Evolutionary conservation across 2,329 filamentous ascomycete genomes (phyloP).

Genomic region (Aspergillus sp.): DNA sequence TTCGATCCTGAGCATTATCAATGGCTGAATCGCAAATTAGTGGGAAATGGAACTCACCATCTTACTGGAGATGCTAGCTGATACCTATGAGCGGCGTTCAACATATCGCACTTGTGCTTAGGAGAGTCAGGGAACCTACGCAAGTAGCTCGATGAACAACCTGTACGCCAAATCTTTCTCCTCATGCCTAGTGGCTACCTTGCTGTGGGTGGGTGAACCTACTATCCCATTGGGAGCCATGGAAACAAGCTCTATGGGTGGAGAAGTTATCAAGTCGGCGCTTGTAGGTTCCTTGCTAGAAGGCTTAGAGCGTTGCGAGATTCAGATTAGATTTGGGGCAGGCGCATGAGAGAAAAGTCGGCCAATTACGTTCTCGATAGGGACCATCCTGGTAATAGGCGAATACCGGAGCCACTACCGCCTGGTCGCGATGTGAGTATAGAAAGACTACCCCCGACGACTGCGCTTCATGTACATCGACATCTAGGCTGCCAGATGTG

Average conservation of each 20-base stretch:
- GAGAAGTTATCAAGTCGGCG: background rate
- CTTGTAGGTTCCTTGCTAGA: too few species aligned
- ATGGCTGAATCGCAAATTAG: background rate
- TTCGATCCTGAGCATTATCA: conserved; percentile 35
- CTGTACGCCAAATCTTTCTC: conserved; percentile 21
- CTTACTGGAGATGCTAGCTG: conserved; percentile 31
- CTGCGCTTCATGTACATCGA: background rate
- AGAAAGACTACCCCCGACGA: background rate
- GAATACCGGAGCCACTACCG: background rate
- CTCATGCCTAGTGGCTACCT: background rate
- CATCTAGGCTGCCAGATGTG: background rate
- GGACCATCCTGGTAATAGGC: background rate
- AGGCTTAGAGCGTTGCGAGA: too few species aligned
- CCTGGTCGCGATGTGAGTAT: background rate
- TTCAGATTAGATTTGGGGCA: too few species aligned
- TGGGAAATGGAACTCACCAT: conserved; percentile 17
- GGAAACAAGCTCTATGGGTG: background rate
- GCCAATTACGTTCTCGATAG: background rate
- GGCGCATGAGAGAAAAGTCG: too few species aligned
- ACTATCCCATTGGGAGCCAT: conserved; percentile 7
- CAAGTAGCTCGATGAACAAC: conserved; percentile 32
- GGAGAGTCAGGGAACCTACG: conserved; percentile 21
- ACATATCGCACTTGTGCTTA: background rate
- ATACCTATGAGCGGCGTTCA: conserved; percentile 22
- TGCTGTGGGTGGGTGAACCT: background rate